Percentiles rank a stretch among this genome's conserved stretches.
phyloP scores from a whole-genome alignment of 169 alveolate species.

The Cryptosporidium sp. region DNA sequence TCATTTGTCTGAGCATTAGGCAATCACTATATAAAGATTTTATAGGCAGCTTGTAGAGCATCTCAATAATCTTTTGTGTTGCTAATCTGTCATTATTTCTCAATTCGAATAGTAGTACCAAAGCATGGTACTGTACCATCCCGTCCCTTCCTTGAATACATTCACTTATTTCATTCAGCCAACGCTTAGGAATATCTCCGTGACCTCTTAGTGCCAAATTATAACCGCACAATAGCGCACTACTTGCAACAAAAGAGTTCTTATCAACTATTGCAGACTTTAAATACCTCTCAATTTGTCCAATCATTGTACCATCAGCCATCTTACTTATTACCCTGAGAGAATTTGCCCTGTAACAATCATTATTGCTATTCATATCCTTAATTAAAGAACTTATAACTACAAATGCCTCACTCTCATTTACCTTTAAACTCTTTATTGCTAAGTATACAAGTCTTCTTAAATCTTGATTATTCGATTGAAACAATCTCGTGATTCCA shows the following conservation, averaged over 20 bases:
- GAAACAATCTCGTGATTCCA: conserved; percentile 94
- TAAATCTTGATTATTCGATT: conserved; percentile 89
- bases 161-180: conserved; percentile 89
- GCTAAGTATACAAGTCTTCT: conserved; percentile 92
- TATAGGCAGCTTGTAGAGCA: conserved; percentile 59
- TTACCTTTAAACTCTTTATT: conserved; percentile 91
- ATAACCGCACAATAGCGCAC: conserved; percentile 93
- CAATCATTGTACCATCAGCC: conserved; percentile 92
- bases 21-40: conserved; percentile 69
- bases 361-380: conserved; percentile 93
- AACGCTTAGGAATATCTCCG: conserved; percentile 90
- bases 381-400: conserved; percentile 95
- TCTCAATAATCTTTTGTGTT: conserved; percentile 81
- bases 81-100: conserved; percentile 88
- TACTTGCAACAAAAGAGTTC: conserved; percentile 92
- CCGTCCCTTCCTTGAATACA: conserved; percentile 88
- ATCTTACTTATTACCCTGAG: conserved; percentile 94
- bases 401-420: conserved; percentile 92
- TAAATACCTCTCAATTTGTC: conserved; percentile 94
- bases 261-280: conserved; percentile 93
- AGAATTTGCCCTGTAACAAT: conserved; percentile 95
- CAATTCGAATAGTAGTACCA: conserved; percentile 92
- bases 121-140: conserved; percentile 95
- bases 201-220: conserved; percentile 88
- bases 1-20: conserved; percentile 71